Base-by-base conservation (phyloP, 179 eudicot genomes). In the Pouteria campechiana region DNA sequence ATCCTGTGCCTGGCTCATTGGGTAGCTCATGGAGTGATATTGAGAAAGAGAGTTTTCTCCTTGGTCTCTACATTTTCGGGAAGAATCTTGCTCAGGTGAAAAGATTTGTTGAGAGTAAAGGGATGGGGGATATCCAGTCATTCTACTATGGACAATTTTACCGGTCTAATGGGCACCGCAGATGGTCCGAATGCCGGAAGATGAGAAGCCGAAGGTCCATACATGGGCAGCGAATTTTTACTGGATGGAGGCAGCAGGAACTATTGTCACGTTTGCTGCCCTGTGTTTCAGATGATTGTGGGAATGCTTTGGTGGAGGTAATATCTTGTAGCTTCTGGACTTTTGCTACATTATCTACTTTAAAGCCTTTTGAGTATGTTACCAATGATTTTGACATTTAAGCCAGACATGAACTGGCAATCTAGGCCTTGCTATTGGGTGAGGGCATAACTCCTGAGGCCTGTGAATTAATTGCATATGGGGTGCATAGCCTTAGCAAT, bases 61-160 rank as follows among this genome's bases (percentile, higher is more conserved):
- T 86, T 33, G 82, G 93, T 22, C 46, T 81, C 37, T 81, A 78
- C 55, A 47, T 69, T 17, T 79, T 78, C 36, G 87, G 93, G 31
- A 81, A 81, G 69, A 70, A 75, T 47, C 80, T 81, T 44, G 42
- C 21, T 51, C 70, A 22, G 43, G 80, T 81, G 53, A 46, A 48
- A 40, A 64, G 63, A 39, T 78, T 81, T 46, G 58, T 78, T 42
- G 77, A 65, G 53, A 65, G 58, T 19, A 81, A 67, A 52, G 50
- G 54, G n/a, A 30, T 72, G 67, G 78, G 78, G n/a, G 63, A 75
- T 57, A 53, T 78, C 14, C 68, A 71, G 25, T 52, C 68, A 0
- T 67, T 60, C 52, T 81, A 81, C 21, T 81, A 81, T 57, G 75
- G 83, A 33, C 56, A 33, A 20, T 81, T 78, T 53, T 81, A 69